Conservation (phyloP, 2,329 filamentous ascomycete genomes). For the Colletotrichum sp. region DNA sequence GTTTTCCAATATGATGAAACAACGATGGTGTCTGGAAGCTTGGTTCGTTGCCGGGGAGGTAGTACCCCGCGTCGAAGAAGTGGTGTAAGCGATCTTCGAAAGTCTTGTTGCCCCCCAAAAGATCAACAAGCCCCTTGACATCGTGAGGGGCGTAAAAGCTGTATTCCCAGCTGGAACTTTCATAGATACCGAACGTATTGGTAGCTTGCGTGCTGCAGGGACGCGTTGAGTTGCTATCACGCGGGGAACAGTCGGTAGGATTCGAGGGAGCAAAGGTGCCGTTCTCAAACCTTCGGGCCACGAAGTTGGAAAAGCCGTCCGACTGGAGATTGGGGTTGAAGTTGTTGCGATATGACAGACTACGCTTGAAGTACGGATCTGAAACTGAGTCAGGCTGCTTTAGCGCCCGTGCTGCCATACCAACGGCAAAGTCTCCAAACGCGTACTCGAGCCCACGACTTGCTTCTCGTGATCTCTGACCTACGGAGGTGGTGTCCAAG, state of each 20-base stretch:
- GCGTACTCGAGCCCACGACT: not conserved
- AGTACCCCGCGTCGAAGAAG: not conserved
- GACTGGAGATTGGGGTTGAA: not conserved
- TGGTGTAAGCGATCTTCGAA: not conserved
- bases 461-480: not conserved
- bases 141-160: not conserved
- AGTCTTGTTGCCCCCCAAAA: not conserved
- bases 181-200: not conserved
- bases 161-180: conserved; percentile 8
- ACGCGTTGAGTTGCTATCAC: not conserved
- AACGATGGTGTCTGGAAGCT: not conserved
- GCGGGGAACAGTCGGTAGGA: not conserved
- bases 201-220: not conserved
- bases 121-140: not conserved
- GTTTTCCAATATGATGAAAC: not conserved
- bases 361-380: not conserved
- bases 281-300: not conserved
- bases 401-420: not conserved
- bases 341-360: not conserved
- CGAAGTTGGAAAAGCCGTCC: not conserved
- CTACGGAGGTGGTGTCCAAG: not conserved
- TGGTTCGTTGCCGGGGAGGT: not conserved
- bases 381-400: not conserved
- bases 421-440: not conserved
- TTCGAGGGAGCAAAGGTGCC: not conserved